A percentile compares a stretch with the other conserved stretches of the same genome.
Conservation (phyloP, 1,284 basidiomycete genomes). For the Austropuccinia psidii region DNA sequence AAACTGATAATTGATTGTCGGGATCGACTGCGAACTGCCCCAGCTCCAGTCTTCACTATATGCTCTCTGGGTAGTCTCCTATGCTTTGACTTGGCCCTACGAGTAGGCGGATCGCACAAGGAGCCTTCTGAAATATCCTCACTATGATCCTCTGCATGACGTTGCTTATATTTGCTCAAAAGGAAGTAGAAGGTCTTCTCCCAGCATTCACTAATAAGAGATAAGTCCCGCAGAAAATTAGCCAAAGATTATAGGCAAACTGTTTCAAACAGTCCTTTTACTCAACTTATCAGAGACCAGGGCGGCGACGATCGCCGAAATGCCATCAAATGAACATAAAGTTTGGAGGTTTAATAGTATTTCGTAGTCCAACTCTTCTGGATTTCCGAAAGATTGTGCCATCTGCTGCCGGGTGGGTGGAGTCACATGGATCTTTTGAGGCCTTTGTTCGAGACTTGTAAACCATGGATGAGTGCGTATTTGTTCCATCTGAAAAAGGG, state of each 20-base stretch:
- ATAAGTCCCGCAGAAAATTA: background rate
- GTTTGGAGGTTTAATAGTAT: constrained; percentile 84
- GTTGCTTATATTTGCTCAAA: constrained; percentile 67
- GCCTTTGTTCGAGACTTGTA: constrained; percentile 57
- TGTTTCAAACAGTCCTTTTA: background rate
- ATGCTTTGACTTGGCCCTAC: background rate
- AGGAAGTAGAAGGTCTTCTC: constrained; percentile 88
- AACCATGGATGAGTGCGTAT: constrained; percentile 88
- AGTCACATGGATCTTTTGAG: constrained; percentile 51
- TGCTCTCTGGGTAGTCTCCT: constrained; percentile 28
- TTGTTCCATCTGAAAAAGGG: constrained; percentile 57
- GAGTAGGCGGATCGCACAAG: background rate
- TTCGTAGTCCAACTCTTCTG: constrained; percentile 69
- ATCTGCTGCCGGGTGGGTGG: constrained; percentile 59
- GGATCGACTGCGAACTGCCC: constrained; percentile 32
- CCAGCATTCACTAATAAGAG: constrained; percentile 66
- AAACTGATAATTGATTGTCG: constrained; percentile 29
- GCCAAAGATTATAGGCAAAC: background rate
- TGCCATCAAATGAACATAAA: constrained; percentile 71
- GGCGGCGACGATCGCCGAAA: constrained; percentile 62
- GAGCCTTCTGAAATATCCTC: constrained; percentile 56
- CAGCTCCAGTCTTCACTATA: constrained; percentile 18
- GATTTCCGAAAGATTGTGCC: constrained; percentile 58
- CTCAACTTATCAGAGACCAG: constrained; percentile 48
- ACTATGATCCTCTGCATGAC: constrained; percentile 59